Evolutionary conservation across 2,329 filamentous ascomycete species (phyloP).

Genomic region (Microascus cirrosus): DNA sequence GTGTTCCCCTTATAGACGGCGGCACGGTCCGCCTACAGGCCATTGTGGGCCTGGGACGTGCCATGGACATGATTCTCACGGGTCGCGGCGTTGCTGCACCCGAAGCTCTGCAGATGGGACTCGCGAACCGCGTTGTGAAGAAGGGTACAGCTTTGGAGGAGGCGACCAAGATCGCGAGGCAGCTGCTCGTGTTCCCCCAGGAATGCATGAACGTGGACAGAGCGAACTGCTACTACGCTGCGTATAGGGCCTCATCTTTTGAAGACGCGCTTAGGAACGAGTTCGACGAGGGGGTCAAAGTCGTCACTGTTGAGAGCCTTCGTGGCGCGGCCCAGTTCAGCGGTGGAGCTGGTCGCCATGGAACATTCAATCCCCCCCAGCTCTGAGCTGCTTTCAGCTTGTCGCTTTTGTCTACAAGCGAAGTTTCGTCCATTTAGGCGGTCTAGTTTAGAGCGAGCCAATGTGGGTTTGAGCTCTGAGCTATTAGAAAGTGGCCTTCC

Average conservation of each 20-base stretch:
- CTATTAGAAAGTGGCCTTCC: no score
- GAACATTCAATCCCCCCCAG: no score
- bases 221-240: constrained; percentile 33
- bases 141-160: constrained; percentile 37
- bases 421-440: no score
- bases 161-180: constrained; percentile 32
- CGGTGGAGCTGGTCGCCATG: no score
- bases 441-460: no score
- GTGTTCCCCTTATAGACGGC: constrained; percentile 16
- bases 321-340: no score
- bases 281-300: constrained; percentile 27
- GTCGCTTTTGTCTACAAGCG: no score
- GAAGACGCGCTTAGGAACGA: constrained; percentile 37
- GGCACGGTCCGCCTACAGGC: constrained; percentile 38
- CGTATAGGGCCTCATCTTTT: constrained; percentile 33
- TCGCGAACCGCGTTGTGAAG: constrained; percentile 39
- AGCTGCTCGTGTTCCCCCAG: constrained; percentile 37
- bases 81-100: constrained; percentile 33
- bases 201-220: constrained; percentile 39
- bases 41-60: constrained; percentile 38
- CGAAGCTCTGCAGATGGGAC: constrained; percentile 38
- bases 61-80: constrained; percentile 46
- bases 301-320: constrained; percentile 30
- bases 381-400: no score
- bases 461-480: no score